These are phyloP conservation scores for Schwanniomyces etchellsii DNA, from an alignment of 1,139 yeast genomes.

Conservation along the genomic window DNA sequence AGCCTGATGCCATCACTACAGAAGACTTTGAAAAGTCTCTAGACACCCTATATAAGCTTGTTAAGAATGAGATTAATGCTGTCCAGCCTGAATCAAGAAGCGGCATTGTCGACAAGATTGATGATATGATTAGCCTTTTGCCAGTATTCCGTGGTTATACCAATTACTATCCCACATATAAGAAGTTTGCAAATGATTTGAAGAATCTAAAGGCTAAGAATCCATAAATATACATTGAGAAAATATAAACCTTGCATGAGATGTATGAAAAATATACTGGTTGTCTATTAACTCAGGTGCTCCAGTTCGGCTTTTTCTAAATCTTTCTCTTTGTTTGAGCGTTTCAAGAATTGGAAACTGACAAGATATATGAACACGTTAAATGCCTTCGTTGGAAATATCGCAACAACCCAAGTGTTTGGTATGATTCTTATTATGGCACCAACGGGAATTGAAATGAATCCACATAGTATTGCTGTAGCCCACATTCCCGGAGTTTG, in stretches of 20 bases:
- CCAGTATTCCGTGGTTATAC: conserved; percentile 49
- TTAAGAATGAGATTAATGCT: conserved; percentile 29
- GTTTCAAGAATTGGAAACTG: conserved; percentile 41
- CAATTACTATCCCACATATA: conserved; percentile 43
- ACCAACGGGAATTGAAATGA: conserved; percentile 79
- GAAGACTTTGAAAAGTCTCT: conserved; percentile 35
- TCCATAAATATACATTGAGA: not conserved
- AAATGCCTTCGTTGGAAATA: conserved; percentile 65
- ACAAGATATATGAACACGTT: conserved; percentile 38
- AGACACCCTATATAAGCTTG: conserved; percentile 33
- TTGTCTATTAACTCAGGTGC: not conserved
- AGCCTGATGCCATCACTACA: conserved; percentile 9
- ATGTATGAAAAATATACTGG: not conserved
- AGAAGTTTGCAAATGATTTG: conserved; percentile 29
- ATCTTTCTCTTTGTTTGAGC: conserved; percentile 10
- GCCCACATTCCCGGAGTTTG: conserved; percentile 90
- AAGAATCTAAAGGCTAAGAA: not conserved
- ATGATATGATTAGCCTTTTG: conserved; percentile 38
- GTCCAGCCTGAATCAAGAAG: conserved; percentile 18
- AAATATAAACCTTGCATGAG: not conserved
- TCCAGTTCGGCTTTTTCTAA: conserved; percentile 13
- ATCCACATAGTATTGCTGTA: conserved; percentile 78
- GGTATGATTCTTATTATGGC: conserved; percentile 72
- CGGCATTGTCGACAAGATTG: conserved; percentile 27
- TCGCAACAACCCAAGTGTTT: conserved; percentile 63